phyloP scores from a whole-genome alignment of 306 rosid genomes.

The Mimosa pudica region DNA sequence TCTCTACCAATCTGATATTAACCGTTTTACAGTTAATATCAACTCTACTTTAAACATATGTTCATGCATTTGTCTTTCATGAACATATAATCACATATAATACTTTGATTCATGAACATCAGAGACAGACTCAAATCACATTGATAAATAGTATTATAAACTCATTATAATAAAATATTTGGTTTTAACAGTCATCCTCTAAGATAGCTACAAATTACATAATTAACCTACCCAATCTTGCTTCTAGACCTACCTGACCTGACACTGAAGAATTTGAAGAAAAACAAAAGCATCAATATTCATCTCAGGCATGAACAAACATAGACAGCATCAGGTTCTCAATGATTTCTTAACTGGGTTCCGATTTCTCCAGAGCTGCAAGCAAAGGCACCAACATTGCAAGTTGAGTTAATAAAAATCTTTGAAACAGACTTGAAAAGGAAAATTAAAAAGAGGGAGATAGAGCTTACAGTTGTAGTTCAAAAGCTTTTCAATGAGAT shows the following conservation, averaged over 20 bases:
- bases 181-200: neutral
- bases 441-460: constrained; percentile 8
- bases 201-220: neutral
- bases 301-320: neutral
- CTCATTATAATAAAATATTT: neutral
- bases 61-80: neutral
- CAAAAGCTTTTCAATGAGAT: constrained; percentile 94
- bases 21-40: neutral
- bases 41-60: neutral
- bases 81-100: neutral
- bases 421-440: neutral
- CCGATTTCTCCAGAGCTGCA: constrained; percentile 78
- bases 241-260: constrained; percentile 3
- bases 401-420: constrained; percentile 9
- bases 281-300: neutral
- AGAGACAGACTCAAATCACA: constrained; percentile 9
- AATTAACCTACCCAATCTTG: constrained; percentile 1
- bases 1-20: no score
- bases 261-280: constrained; percentile 19
- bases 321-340: constrained; percentile 28
- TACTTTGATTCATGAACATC: neutral
- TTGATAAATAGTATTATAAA: neutral
- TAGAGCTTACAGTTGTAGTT: constrained; percentile 76
- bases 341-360: constrained; percentile 43
- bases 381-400: constrained; percentile 14